Evolutionary conservation across 352 stramenopile genomes (phyloP).

Genomic region (Globisporangium camurandrum): DNA sequence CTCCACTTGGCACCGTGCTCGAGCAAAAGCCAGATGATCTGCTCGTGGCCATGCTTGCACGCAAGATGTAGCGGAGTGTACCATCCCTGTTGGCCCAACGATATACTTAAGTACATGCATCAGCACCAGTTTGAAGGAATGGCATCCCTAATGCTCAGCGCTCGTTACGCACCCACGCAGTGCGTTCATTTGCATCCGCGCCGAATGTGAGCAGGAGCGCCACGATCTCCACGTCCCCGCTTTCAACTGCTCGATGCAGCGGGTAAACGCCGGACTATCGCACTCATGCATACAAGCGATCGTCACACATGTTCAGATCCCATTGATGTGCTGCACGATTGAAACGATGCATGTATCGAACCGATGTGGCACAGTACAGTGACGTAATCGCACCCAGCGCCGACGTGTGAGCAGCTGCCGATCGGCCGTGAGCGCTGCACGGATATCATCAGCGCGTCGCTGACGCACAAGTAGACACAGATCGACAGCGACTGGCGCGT

Average conservation of each 20-base stretch:
- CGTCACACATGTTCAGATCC: too few relatives aligned
- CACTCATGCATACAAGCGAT: neutral
- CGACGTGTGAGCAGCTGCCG: conserved; percentile 29
- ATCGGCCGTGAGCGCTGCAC: conserved; percentile 20
- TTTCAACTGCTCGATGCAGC: conserved; percentile 56
- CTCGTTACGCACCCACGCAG: conserved; percentile 58
- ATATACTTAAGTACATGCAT: neutral
- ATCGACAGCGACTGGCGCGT: conserved; percentile 16
- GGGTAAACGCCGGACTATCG: conserved; percentile 53
- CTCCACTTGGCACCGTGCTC: conserved; percentile 53
- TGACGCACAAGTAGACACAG: conserved; percentile 51
- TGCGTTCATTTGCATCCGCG: conserved; percentile 42
- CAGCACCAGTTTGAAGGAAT: too few relatives aligned
- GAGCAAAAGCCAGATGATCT: conserved; percentile 56
- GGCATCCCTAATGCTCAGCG: too few relatives aligned
- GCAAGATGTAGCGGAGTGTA: conserved; percentile 74
- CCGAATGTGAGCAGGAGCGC: conserved; percentile 38
- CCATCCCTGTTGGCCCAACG: conserved; percentile 39
- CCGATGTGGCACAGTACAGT: neutral
- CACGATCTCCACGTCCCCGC: conserved; percentile 29
- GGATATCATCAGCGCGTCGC: conserved; percentile 26
- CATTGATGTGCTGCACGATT: too few relatives aligned
- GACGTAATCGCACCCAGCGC: conserved; percentile 41
- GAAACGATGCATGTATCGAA: neutral
- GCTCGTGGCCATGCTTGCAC: conserved; percentile 55